phyloP scores from a whole-genome alignment of 345 rosid species.

The Eucalyptus tenuipes region DNA sequence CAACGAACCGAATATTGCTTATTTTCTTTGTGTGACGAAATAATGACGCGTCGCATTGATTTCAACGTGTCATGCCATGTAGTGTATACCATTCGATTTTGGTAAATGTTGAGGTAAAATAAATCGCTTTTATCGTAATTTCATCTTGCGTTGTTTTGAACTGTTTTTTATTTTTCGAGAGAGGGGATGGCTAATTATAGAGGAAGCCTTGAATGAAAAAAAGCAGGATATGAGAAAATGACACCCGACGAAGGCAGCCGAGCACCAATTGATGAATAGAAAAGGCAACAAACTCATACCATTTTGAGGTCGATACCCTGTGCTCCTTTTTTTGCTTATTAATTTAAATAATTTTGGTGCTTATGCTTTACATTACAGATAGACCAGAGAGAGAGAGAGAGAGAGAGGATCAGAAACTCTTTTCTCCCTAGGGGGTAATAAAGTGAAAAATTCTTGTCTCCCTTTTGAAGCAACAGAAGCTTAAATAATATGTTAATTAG shows the following conservation, averaged over 20 bases:
- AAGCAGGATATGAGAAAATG: not conserved
- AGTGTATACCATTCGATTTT: rapidly evolving
- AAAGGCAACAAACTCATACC: not conserved
- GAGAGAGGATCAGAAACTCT: not conserved
- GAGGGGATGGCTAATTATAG: not conserved
- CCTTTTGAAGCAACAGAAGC: not conserved
- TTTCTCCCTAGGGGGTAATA: not conserved
- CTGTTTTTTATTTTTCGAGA: not conserved
- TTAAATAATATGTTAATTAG: not conserved
- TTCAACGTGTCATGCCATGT: rapidly evolving
- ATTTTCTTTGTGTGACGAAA: not conserved
- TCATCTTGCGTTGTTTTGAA: rapidly evolving
- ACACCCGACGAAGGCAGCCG: not conserved
- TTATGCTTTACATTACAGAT: not conserved
- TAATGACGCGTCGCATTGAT: not conserved
- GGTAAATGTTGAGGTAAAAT: not conserved
- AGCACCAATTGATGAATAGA: not conserved
- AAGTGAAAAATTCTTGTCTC: not conserved
- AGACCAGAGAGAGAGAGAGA: not conserved
- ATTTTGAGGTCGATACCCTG: not conserved
- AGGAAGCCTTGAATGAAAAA: not conserved
- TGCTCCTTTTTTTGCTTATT: not conserved
- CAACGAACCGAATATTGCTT: not conserved
- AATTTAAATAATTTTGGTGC: not conserved
- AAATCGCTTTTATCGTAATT: rapidly evolving